Base-by-base conservation (phyloP, 2,329 filamentous ascomycete species). In the Penicillium sp. region DNA sequence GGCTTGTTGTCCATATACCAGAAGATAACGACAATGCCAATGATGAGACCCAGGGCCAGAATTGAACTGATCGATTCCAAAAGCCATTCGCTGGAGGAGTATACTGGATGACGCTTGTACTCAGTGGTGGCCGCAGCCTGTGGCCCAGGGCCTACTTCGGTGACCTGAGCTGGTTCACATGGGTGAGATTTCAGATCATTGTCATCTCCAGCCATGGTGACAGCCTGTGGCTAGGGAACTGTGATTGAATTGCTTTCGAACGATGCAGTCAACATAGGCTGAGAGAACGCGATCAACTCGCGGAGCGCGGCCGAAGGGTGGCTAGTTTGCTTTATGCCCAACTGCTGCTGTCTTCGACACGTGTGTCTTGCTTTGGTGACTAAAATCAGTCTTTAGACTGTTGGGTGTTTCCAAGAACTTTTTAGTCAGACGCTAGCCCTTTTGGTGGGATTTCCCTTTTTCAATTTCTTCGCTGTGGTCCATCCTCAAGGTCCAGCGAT, bases 81-180 rank as follows among this genome's bases (percentile, higher is more conserved):
- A 18, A 52, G 43, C 55, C 55, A 58, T 55, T 55, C 55, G 21
- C 34, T 41, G 23, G 39, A 39, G 18, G 52, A 55, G 13, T 51
- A 55, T 6, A 51, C n/a, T 12, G 49, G 29, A 51, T 58, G 46
- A 7, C 55, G 55, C 42, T 49, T 53, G 36, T 58, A 55, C 34
- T 40, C 39, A 17, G 34, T 30, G 15, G 29, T 36, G 3, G 20
- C 13, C 15, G 44, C n/a, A 37, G 23, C 10, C 7, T 36, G 18
- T 18, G 21, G 20, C 30, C 34, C 43, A 8, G 30, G 26, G 17
- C 5, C 44, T 47, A 23, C 17, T 47, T 47, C 44, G 10, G 23
- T 29, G 23, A 39, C 33, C 5, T 39, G 44, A 20, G 15, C 24
- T n/a, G 12, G 17, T 13, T 47, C 33, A 32, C 37, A 29, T 39